Base-by-base conservation (phyloP, 2,329 filamentous ascomycete species). In the Aspergillus fijiensis region DNA sequence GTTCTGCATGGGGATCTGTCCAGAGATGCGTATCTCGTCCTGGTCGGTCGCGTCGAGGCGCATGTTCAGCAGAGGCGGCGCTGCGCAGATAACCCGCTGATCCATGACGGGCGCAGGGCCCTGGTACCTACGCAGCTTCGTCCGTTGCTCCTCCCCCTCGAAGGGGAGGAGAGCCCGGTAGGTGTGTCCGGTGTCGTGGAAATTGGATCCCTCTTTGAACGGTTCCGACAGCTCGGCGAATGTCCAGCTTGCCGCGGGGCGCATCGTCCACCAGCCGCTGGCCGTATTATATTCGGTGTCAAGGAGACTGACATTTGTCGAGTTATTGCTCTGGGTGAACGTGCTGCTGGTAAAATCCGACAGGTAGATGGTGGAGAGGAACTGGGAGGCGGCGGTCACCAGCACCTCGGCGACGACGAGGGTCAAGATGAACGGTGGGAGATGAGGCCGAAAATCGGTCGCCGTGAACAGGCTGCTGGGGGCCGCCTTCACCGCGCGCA, bases 181-280 rank as follows among this genome's bases (percentile, higher is more conserved):
- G 10, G 51, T 54, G 33, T 54, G 51, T 10, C 51, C 51, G 5
- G 51, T 54, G 12, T 54, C 51, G n/a, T 54, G 51, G 19, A 14
- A 54, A 12, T 42, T 42, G 12, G 19, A n/a, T 12, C 19, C 51
- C 7, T 54, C 51, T 29, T 21, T n/a, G 31, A 54, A 54, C 1
- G n/a, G n/a, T 2, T 54, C 51, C n/a, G 51, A 54, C 11, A 54
- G n/a, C 51, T 54, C 51, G 21, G 6, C 51, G 11, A 54, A 54
- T 35, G 31, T 54, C 51, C 51, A 54, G 16, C 19, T 54, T 4
- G 51, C 27, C 11, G 33, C 51, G 19, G 33, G 33, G 0, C 4
- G 51, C 33, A 54, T 54, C 11, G 23, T 27, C 51, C 51, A 54
- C 51, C 51, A 54, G n/a, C 39, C 39, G 6, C 39, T 42, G 39